Percentiles rank a stretch among this genome's conserved stretches.
Evolutionary conservation across 1,139 yeast species (phyloP).

Genomic region (Petasospora rhodanensis): DNA sequence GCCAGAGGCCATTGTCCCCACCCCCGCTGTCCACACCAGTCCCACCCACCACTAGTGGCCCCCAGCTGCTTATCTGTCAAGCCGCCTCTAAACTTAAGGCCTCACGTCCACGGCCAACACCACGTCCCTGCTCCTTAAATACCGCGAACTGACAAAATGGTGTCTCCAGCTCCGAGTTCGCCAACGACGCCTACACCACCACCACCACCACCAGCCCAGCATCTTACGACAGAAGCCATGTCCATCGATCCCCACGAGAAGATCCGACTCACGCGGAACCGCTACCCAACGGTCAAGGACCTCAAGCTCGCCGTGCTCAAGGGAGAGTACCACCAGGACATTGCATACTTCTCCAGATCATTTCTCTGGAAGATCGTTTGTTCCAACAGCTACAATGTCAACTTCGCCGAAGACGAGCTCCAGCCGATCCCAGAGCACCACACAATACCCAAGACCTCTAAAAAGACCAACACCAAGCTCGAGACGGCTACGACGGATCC

Average conservation of each 20-base stretch:
- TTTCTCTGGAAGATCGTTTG: slow-evolving; percentile 24
- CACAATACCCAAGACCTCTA: background rate
- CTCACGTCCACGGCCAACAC: no score
- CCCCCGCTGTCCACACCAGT: no score
- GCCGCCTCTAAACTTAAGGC: no score
- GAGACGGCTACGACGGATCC: slow-evolving; percentile 9
- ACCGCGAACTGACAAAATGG: no score
- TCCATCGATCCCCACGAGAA: slow-evolving; percentile 11
- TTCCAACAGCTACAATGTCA: slow-evolving; percentile 17
- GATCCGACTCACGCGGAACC: slow-evolving; percentile 15
- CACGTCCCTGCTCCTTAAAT: no score
- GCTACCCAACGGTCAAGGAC: slow-evolving; percentile 17
- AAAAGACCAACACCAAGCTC: slow-evolving; percentile 1
- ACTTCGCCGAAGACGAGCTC: slow-evolving; percentile 17
- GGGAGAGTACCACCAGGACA: slow-evolving; percentile 18
- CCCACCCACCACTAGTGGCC: no score
- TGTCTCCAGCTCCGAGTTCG: no score
- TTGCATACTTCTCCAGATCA: slow-evolving; percentile 18
- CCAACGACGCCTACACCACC: no score
- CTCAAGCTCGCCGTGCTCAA: slow-evolving; percentile 21
- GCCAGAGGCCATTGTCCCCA: no score
- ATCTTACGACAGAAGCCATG: no score
- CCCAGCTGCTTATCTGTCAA: no score
- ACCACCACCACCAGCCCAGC: no score
- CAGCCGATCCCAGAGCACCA: slow-evolving; percentile 5